Base-by-base conservation (phyloP, 495 filamentous ascomycete species). In the Aspergillus ellipticus region DNA sequence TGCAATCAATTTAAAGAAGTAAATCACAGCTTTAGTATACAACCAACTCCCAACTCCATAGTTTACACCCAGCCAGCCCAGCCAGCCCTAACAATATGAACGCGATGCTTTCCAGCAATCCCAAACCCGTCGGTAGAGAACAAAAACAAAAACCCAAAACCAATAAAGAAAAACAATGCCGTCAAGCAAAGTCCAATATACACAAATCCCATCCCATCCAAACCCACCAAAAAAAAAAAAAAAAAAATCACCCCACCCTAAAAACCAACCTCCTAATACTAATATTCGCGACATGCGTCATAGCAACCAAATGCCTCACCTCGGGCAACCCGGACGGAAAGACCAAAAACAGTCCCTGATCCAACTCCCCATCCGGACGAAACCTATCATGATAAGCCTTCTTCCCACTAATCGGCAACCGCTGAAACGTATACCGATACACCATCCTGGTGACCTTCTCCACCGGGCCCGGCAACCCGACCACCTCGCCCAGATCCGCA, bases 321-420 rank as follows among this genome's bases (percentile, higher is more conserved):
- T 67, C 55, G 1, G 67, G 69, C 9, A 73, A 16, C 0, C 69
- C 47, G 1, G 7, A 20, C 21, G 73, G 72, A 31, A 78, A 76
- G 11, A 74, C 60, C 41, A 76, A 33, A 53, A 66, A 72, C 2
- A 76, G 56, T 0, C 57, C 65, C 1, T 63, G 64, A n/a, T 73
- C 71, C 42, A 70, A 66, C 1, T 21, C 41, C 6, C 56, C 37
- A 53, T 77, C 73, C 0, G 75, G 73, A 1, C 63, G 63, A 29
- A 73, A 75, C 49, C 76, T 76, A 47, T 76, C 74, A 55, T 74
- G 64, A 42, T 75, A 75, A 0, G 67, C 73, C 57, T 72, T 75
- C 64, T 78, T 78, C 0, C 75, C 75, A 1, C 55, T 57, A 2
- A 78, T 60, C 0, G 69, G 71, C 2, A 76, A 56, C 3, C 69